Base-by-base conservation (phyloP, 495 filamentous ascomycete genomes). In the Tirmania nivea region DNA sequence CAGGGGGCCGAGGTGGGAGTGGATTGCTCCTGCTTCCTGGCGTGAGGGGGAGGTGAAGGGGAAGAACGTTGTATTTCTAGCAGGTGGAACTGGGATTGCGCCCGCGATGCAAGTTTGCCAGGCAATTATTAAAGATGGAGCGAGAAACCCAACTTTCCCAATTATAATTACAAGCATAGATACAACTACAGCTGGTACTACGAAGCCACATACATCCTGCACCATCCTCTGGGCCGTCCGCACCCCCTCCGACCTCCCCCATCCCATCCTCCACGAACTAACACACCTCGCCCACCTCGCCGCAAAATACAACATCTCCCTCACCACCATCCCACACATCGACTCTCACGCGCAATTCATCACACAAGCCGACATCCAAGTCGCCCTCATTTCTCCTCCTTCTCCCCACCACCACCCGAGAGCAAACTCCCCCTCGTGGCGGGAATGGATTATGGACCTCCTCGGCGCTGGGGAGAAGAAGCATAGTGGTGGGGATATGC, bases 11-110 rank as follows among this genome's bases (percentile, higher is more conserved):
- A 74, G 78, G 56, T 59, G 78, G 10, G 87, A 92, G 42, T 84
- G 72, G 55, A 73, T 67, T 58, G 76, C 81, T 35, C 81, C 71
- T 10, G 25, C 25, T 31, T 45, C 39, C 3, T 45, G 39, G 39
- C 3, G 12, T 19, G 9, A 14, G 14, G 39, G 39, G 2, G 9
- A 14, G 12, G 39, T 4, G 12, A 8, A 14, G 39, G 52, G 0
- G 51, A 52, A 10, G 14, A 60, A 62, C 35, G 71, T 94, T 2
- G 62, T 95, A 2, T 94, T 96, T 65, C 69, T 95, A 35, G 90
- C 89, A 12, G 90, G 88, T 0, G 90, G 90, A 0, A 97, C 90
- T 7, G 90, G 89, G 0, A 90, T 97, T 64, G 86, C 85, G 20
- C 84, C 89, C 0, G 90, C 89, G 35, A 63, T 95, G 58, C 89